Percentiles rank a stretch among this genome's conserved stretches.
These are phyloP conservation scores for Blastobotrys arbuscula DNA, from an alignment of 1,139 yeast species.

Conservation along the genomic window DNA sequence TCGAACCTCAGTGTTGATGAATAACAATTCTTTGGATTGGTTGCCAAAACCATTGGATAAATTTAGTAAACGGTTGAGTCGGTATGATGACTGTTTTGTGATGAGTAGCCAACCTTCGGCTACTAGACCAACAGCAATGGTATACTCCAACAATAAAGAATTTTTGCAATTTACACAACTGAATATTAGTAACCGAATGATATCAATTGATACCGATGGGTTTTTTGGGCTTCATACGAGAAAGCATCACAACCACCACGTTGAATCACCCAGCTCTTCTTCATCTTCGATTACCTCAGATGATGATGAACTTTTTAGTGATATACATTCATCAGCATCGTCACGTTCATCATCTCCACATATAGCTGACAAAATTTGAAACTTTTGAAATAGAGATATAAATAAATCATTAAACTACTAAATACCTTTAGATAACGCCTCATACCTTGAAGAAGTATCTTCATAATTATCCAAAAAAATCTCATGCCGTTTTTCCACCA, in stretches of 20 bases:
- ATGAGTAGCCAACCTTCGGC: not conserved
- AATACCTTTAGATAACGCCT: constrained; percentile 38
- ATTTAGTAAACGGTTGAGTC: constrained; percentile 29
- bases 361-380: constrained; percentile 1
- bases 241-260: not conserved
- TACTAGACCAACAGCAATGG: constrained; percentile 23
- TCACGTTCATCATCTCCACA: constrained; percentile 10
- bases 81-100: constrained; percentile 25
- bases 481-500: constrained; percentile 43
- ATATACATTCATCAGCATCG: constrained; percentile 5
- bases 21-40: constrained; percentile 18
- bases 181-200: constrained; percentile 4
- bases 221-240: constrained; percentile 28
- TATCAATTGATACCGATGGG: constrained; percentile 28
- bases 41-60: constrained; percentile 30
- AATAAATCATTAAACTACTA: not conserved
- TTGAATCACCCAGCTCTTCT: not conserved
- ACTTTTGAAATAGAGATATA: not conserved
- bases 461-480: constrained; percentile 45
- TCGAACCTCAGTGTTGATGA: not conserved
- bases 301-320: constrained; percentile 1
- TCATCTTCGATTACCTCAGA: not conserved
- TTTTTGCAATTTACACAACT: constrained; percentile 25
- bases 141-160: constrained; percentile 30
- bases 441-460: constrained; percentile 61